These are phyloP conservation scores for Citrus unshiu DNA, from an alignment of 345 rosid species.

Conservation along the genomic window DNA sequence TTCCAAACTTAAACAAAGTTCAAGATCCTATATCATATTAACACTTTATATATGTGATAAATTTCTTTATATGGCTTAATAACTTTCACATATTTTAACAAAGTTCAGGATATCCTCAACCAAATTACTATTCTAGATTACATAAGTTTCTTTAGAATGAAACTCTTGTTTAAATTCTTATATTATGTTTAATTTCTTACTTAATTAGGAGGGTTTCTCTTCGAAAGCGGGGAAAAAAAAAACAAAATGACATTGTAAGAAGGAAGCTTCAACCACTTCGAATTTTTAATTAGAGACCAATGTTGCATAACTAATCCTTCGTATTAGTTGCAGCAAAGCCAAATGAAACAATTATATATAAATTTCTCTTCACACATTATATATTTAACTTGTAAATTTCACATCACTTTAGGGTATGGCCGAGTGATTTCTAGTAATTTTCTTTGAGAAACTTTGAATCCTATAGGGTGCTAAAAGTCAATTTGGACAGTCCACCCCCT, in stretches of 20 bases:
- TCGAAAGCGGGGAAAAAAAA: not conserved
- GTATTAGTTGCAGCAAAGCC: not conserved
- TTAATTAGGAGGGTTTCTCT: not conserved
- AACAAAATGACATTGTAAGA: not conserved
- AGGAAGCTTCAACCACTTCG: not conserved
- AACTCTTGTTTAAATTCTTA: not conserved
- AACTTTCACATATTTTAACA: too few species aligned
- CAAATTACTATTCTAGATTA: not conserved
- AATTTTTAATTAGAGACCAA: not conserved
- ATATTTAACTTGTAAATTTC: not conserved
- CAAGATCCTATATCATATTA: too few species aligned
- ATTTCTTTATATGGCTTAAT: too few species aligned
- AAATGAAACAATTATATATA: not conserved
- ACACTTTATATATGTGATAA: too few species aligned
- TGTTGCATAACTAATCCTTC: not conserved
- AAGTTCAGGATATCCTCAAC: too few species aligned
- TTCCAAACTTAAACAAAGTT: too few species aligned
- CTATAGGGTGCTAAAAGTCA: too few species aligned
- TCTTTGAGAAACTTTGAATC: too few species aligned
- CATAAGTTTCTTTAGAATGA: not conserved
- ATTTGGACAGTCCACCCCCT: too few species aligned
- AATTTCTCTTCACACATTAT: not conserved
- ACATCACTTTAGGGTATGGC: not conserved
- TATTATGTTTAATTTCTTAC: not conserved
- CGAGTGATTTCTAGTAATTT: too few species aligned